Evolutionary conservation across 352 stramenopile species (phyloP).

Genomic region (Phytopythium aichiense): DNA sequence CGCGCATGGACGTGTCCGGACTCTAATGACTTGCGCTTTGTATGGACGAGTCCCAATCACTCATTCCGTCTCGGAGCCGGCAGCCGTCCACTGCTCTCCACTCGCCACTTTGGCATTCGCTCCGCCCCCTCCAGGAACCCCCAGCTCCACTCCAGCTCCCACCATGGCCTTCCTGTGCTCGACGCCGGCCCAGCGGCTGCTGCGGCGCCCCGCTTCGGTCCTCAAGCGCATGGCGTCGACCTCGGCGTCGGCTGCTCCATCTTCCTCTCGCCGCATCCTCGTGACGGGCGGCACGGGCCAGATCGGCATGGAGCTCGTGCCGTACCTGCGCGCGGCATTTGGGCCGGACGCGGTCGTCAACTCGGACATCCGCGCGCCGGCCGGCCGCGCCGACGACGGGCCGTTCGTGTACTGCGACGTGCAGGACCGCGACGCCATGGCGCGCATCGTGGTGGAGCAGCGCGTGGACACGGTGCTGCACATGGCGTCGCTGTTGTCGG

Average conservation of each 20-base stretch:
- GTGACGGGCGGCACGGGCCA: constrained; percentile 78
- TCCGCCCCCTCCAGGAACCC: background rate
- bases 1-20: background rate
- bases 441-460: constrained; percentile 84
- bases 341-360: constrained; percentile 64
- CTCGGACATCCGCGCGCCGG: constrained; percentile 72
- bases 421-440: constrained; percentile 64
- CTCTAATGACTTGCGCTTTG: too few relatives aligned
- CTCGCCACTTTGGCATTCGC: constrained; percentile 1
- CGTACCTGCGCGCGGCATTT: constrained; percentile 66
- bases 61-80: too few relatives aligned
- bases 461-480: constrained; percentile 88
- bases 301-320: constrained; percentile 86
- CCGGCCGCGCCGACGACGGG: constrained; percentile 37
- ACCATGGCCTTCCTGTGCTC: background rate
- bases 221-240: background rate
- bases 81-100: background rate
- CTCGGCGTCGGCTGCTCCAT: background rate
- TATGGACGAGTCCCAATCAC: too few relatives aligned
- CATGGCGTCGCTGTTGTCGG: constrained; percentile 88
- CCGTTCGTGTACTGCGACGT: constrained; percentile 84
- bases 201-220: background rate
- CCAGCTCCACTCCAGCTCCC: background rate
- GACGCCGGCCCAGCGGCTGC: background rate
- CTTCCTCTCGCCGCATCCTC: constrained; percentile 45